Evolutionary conservation across 2,329 filamentous ascomycete genomes (phyloP).

Genomic region (Helminthosporium solani): DNA sequence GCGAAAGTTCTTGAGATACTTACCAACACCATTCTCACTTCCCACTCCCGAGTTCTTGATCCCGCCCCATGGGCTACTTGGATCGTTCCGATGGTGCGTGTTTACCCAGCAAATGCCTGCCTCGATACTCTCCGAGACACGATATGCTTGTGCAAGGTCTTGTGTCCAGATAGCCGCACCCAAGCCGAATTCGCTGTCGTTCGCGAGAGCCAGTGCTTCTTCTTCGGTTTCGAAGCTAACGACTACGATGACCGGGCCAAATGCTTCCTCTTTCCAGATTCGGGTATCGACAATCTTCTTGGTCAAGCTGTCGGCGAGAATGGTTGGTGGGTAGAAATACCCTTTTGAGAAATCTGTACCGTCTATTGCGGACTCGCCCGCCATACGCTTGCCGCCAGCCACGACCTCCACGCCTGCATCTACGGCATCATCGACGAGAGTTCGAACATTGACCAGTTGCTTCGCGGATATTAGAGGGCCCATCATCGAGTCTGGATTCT

Average conservation of each 20-base stretch:
- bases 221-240: conserved; percentile 50
- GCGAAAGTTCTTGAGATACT: conserved; percentile 46
- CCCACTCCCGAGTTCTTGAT: conserved; percentile 64
- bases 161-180: conserved; percentile 55
- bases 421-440: conserved; percentile 40
- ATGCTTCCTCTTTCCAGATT: conserved; percentile 52
- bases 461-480: conserved; percentile 62
- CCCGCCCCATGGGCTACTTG: conserved; percentile 70
- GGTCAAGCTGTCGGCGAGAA: conserved; percentile 35
- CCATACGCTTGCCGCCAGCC: conserved; percentile 53
- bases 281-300: conserved; percentile 37
- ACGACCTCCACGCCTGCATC: conserved; percentile 44
- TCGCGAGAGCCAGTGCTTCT: conserved; percentile 51
- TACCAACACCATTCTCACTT: conserved; percentile 70
- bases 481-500: conserved; percentile 61
- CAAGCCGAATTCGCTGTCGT: conserved; percentile 53
- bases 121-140: conserved; percentile 50
- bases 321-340: conserved; percentile 52
- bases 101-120: conserved; percentile 53
- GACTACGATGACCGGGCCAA: conserved; percentile 54
- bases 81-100: conserved; percentile 69
- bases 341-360: conserved; percentile 54
- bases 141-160: conserved; percentile 51
- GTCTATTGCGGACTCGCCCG: conserved; percentile 52
- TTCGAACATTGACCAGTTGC: conserved; percentile 43